These are phyloP conservation scores for Neurospora tetrasperma DNA, from an alignment of 495 filamentous ascomycete genomes.

Conservation along the genomic window DNA sequence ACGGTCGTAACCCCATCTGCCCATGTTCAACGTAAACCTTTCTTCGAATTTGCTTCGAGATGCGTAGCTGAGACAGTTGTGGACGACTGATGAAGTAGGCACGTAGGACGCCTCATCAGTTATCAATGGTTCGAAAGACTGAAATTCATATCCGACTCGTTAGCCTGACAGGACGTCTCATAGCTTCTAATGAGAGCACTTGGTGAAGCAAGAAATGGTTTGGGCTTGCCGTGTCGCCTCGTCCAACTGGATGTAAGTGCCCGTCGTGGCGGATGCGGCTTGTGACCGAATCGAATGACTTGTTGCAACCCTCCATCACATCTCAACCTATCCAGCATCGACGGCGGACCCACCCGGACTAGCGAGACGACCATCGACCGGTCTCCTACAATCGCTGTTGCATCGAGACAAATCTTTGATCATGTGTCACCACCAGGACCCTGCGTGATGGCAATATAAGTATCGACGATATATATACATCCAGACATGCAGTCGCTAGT, in stretches of 20 bases:
- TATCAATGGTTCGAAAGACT: not conserved
- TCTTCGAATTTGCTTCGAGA: not conserved
- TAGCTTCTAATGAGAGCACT: not conserved
- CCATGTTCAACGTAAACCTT: not conserved
- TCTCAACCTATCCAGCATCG: not conserved
- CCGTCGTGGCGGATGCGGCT: not conserved
- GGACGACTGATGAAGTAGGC: not conserved
- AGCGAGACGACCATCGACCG: not conserved
- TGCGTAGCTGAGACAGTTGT: not conserved
- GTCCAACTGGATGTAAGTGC: not conserved
- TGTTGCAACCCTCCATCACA: conserved; percentile 1
- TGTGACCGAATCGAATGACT: not conserved
- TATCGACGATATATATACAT: not conserved
- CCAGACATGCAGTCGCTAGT: not conserved
- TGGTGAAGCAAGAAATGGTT: not conserved
- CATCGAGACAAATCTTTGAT: not conserved
- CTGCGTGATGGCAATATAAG: not conserved
- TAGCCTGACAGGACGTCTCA: not conserved
- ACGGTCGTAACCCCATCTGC: not conserved
- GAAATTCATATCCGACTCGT: not conserved
- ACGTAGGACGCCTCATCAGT: not conserved
- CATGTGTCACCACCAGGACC: not conserved
- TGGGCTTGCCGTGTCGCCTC: not conserved
- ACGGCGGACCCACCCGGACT: not conserved
- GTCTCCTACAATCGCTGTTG: not conserved